Percentiles rank a stretch among this genome's conserved stretches.
These are phyloP conservation scores for Prunus mira DNA, from an alignment of 306 rosid species.

Conservation along the genomic window DNA sequence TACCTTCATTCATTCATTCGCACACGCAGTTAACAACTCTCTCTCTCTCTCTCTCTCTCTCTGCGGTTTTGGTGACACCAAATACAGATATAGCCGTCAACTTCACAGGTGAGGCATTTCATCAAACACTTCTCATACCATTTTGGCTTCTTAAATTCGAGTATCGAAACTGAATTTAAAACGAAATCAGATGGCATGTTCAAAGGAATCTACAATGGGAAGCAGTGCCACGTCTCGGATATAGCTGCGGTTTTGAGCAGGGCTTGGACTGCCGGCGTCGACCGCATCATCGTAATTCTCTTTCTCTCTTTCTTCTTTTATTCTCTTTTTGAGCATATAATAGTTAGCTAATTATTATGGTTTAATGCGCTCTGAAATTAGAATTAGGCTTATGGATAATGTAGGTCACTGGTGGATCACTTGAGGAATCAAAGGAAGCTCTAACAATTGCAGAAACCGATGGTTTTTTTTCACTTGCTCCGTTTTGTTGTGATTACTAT, in stretches of 20 bases:
- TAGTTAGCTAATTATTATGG: not conserved
- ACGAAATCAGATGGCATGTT: conserved; percentile 80
- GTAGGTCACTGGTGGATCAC: conserved; percentile 97
- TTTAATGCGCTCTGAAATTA: not conserved
- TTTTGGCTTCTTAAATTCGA: not conserved
- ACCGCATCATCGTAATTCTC: conserved; percentile 68
- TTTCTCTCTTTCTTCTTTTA: not conserved
- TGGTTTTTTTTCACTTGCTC: conserved; percentile 38
- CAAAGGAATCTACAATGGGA: conserved; percentile 85
- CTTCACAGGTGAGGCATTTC: conserved; percentile 83
- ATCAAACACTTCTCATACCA: conserved; percentile 33
- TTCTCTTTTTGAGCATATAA: not conserved
- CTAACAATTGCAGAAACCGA: conserved; percentile 86
- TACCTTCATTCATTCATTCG: not conserved
- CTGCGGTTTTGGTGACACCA: not conserved
- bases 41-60: not conserved
- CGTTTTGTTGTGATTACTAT: not conserved
- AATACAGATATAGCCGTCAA: conserved; percentile 82
- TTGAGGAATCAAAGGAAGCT: conserved; percentile 87
- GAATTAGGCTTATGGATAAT: conserved; percentile 28
- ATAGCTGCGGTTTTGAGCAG: conserved; percentile 71
- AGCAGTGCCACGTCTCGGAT: conserved; percentile 78
- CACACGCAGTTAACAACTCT: not conserved
- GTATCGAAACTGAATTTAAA: not conserved
- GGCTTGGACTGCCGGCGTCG: conserved; percentile 91